These are phyloP conservation scores for Nitzschia inconspicua DNA, from an alignment of 108 stramenopile species.

Conservation along the genomic window DNA sequence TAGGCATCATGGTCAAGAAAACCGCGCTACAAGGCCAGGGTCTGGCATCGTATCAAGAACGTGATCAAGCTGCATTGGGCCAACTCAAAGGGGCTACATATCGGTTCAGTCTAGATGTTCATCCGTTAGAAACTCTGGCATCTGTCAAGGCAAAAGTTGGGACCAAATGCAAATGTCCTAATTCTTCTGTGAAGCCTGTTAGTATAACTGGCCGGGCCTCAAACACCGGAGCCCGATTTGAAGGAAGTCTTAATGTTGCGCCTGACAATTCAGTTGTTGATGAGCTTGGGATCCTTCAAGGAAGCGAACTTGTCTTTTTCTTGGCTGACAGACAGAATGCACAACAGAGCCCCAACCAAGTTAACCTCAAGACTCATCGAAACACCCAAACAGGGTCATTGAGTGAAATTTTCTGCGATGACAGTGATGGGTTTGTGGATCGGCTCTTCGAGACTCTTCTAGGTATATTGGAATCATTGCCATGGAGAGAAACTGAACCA, in stretches of 20 bases:
- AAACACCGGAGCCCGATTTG: slow-evolving; percentile 3
- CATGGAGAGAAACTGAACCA: slow-evolving; percentile 25
- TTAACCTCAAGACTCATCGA: slow-evolving; percentile 9
- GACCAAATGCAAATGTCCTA: slow-evolving; percentile 43
- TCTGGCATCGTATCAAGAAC: background rate
- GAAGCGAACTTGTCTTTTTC: slow-evolving; percentile 72
- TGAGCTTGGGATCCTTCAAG: slow-evolving; percentile 71
- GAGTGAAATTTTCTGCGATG: slow-evolving; percentile 60
- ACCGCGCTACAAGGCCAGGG: slow-evolving; percentile 19
- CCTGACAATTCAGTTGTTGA: slow-evolving; percentile 64
- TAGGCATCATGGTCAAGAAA: slow-evolving; percentile 57
- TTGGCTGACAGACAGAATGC: slow-evolving; percentile 44
- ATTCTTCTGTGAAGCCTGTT: slow-evolving; percentile 53
- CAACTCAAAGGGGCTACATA: slow-evolving; percentile 14
- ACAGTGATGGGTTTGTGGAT: slow-evolving; percentile 49
- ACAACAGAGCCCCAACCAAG: slow-evolving; percentile 1
- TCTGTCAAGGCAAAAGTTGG: slow-evolving; percentile 72
- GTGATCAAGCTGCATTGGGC: slow-evolving; percentile 3
- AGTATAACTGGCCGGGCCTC: slow-evolving; percentile 44
- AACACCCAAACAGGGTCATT: slow-evolving; percentile 37
- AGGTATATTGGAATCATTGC: slow-evolving; percentile 61
- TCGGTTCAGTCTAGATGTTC: slow-evolving; percentile 71
- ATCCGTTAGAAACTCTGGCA: slow-evolving; percentile 80
- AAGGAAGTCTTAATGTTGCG: slow-evolving; percentile 37
- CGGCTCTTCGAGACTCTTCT: slow-evolving; percentile 68